Evolutionary conservation across 352 stramenopile species (phyloP).

Genomic region (Phytophthora uliginosa): DNA sequence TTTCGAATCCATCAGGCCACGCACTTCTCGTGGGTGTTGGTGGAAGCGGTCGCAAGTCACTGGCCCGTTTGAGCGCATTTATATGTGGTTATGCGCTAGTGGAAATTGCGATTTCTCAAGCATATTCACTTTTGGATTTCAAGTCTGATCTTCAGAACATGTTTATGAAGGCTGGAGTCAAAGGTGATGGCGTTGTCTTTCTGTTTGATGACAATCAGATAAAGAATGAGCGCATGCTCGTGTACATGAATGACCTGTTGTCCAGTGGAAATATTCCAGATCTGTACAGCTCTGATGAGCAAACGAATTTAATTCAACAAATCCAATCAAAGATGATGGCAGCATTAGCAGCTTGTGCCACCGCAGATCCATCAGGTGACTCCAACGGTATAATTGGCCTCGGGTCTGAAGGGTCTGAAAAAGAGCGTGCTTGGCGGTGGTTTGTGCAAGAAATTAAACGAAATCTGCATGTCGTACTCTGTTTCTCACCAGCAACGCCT

Average conservation of each 20-base stretch:
- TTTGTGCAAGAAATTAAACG: constrained; percentile 93
- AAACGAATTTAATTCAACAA: constrained; percentile 91
- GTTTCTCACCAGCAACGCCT: constrained; percentile 94
- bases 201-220: constrained; percentile 95
- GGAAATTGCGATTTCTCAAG: constrained; percentile 93
- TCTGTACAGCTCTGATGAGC: constrained; percentile 93
- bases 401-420: constrained; percentile 71
- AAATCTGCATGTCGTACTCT: constrained; percentile 96
- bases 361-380: constrained; percentile 8
- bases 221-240: constrained; percentile 96
- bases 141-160: constrained; percentile 96
- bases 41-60: constrained; percentile 94
- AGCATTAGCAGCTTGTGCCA: constrained; percentile 42
- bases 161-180: constrained; percentile 92
- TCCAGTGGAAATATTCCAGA: constrained; percentile 94
- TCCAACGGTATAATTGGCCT: constrained; percentile 12
- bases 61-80: constrained; percentile 92
- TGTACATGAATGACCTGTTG: constrained; percentile 96
- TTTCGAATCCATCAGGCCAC: constrained; percentile 95
- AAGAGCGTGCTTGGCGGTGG: constrained; percentile 94
- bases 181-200: constrained; percentile 94
- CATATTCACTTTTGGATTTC: constrained; percentile 94
- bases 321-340: constrained; percentile 89
- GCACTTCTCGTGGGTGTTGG: constrained; percentile 96
- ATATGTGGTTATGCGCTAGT: constrained; percentile 91